Evolutionary conservation across 176 grass and related monocot species (phyloP).

Genomic region (Carex scoparia): DNA sequence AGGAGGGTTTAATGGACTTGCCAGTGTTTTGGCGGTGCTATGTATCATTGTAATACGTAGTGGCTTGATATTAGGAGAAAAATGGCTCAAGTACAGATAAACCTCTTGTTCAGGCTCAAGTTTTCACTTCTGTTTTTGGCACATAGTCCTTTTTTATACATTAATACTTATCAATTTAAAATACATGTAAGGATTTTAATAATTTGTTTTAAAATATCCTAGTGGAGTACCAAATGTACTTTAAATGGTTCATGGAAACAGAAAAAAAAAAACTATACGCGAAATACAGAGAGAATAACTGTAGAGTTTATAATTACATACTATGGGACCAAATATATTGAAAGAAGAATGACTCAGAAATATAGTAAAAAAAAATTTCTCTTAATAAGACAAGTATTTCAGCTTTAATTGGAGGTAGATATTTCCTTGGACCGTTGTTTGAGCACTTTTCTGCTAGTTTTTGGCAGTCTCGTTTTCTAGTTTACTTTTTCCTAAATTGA

Average conservation of each 20-base stretch:
- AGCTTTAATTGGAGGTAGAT: not conserved
- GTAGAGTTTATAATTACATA: not conserved
- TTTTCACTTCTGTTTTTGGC: not conserved
- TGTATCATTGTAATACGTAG: not conserved
- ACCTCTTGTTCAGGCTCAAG: not conserved
- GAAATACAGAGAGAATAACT: not conserved
- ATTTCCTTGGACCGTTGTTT: not conserved
- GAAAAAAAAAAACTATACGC: not conserved
- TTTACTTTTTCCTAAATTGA: not conserved
- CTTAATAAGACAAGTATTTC: not conserved
- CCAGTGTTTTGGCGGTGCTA: not conserved
- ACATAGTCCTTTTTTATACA: not conserved
- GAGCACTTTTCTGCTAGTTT: not conserved
- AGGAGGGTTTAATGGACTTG: not conserved
- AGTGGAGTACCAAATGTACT: not conserved
- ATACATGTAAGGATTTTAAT: not conserved
- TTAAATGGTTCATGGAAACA: not conserved
- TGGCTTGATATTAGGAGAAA: not conserved
- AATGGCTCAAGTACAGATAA: not conserved
- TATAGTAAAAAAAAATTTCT: not conserved
- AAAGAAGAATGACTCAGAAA: not conserved
- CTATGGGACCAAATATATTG: not conserved
- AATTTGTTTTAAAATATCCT: not conserved
- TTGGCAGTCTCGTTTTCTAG: not conserved
- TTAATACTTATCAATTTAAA: not conserved